Evolutionary conservation across 805 yeast genomes (phyloP).

Genomic region (Wickerhamomyces xylosicus): DNA sequence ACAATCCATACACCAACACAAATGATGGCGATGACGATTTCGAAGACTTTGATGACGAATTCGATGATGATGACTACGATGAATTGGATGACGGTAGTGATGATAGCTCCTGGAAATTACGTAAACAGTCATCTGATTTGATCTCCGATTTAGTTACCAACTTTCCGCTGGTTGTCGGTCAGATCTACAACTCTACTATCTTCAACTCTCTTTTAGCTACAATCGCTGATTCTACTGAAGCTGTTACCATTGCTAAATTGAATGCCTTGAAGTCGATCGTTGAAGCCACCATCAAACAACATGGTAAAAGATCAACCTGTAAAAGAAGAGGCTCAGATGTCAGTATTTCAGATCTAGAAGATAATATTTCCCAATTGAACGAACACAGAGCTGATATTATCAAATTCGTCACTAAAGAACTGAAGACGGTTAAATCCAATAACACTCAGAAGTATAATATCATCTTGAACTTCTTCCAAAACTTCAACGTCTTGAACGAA

Average conservation of each 20-base stretch:
- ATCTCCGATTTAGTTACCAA: slow-evolving; percentile 26
- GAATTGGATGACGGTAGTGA: slow-evolving; percentile 30
- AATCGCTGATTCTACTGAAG: slow-evolving; percentile 33
- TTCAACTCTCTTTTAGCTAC: slow-evolving; percentile 24
- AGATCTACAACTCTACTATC: slow-evolving; percentile 22
- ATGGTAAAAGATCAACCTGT: slow-evolving; percentile 16
- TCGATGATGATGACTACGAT: slow-evolving; percentile 29
- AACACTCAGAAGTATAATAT: slow-evolving; percentile 15
- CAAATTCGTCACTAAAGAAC: slow-evolving; percentile 10
- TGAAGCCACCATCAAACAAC: slow-evolving; percentile 13
- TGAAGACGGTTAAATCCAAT: slow-evolving; percentile 17
- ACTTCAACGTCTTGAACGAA: slow-evolving; percentile 12
- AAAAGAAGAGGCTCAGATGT: slow-evolving; percentile 28
- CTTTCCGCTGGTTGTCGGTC: slow-evolving; percentile 27
- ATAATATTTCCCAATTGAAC: slow-evolving; percentile 13
- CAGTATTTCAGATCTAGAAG: slow-evolving; percentile 25
- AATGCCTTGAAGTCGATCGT: slow-evolving; percentile 33
- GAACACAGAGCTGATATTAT: slow-evolving; percentile 14
- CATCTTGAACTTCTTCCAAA: slow-evolving; percentile 17
- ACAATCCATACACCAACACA: slow-evolving; percentile 35
- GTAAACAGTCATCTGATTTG: slow-evolving; percentile 40
- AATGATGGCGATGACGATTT: slow-evolving; percentile 26
- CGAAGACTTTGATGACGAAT: slow-evolving; percentile 35
- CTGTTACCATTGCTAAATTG: slow-evolving; percentile 41
- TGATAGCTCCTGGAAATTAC: slow-evolving; percentile 52